These are phyloP conservation scores for Rhynchosporium agropyri DNA, from an alignment of 2,329 filamentous ascomycete species.

Conservation along the genomic window DNA sequence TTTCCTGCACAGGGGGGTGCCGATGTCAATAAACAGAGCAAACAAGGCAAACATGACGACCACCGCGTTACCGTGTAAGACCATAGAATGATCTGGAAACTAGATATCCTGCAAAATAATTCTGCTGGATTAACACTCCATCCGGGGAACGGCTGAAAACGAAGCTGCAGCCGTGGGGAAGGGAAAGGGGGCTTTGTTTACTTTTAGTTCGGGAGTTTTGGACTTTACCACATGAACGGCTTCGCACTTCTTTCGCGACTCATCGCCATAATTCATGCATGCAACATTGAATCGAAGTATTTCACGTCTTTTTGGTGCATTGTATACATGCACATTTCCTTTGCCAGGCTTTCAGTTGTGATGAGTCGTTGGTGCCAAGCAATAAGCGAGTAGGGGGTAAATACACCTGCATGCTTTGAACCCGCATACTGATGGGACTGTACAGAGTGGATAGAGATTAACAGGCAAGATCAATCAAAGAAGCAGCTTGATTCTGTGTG, in stretches of 20 bases:
- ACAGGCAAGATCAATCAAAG: not conserved
- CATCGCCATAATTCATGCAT: not conserved
- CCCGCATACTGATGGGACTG: not conserved
- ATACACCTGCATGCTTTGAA: not conserved
- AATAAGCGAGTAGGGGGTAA: not conserved
- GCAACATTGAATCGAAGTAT: not conserved
- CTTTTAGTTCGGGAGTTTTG: not conserved
- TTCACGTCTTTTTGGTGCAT: not conserved
- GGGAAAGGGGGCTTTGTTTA: not conserved
- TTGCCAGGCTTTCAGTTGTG: not conserved
- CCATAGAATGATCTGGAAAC: too few species aligned
- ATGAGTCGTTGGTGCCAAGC: not conserved
- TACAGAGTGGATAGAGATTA: too few species aligned
- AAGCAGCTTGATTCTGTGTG: not conserved
- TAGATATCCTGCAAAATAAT: too few species aligned
- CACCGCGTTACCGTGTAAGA: too few species aligned
- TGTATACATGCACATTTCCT: not conserved
- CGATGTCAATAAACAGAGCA: not conserved
- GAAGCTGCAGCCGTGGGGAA: not conserved
- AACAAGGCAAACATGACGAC: not conserved
- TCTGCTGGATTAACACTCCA: too few species aligned
- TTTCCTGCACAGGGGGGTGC: not conserved
- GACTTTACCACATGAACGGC: not conserved
- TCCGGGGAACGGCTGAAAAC: not conserved
- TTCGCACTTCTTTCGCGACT: not conserved